Evolutionary conservation across 495 filamentous ascomycete genomes (phyloP).

Genomic region (Trichoderma parareesei): DNA sequence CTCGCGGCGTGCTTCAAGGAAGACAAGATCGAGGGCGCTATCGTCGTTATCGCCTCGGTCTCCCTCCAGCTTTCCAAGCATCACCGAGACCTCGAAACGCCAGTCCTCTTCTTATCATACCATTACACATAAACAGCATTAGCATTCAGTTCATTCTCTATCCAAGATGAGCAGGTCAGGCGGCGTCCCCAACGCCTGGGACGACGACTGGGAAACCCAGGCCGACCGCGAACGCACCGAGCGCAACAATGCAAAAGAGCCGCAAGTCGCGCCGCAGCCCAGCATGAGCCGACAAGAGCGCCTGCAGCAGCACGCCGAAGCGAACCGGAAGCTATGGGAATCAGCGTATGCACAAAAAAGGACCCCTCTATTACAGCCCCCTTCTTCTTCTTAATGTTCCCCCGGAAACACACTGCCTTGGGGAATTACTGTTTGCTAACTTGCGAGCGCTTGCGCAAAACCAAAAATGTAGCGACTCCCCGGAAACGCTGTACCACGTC

Average conservation of each 20-base stretch:
- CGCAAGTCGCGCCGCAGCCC: constrained; percentile 29
- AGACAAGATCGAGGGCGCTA: too few species aligned
- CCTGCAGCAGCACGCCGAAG: constrained; percentile 69
- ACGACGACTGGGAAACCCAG: constrained; percentile 71
- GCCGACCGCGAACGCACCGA: constrained; percentile 53
- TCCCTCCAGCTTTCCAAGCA: too few species aligned
- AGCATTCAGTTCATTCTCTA: too few species aligned
- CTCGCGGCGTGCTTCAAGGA: too few species aligned
- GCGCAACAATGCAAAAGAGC: constrained; percentile 26
- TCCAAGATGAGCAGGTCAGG: constrained; percentile 43
- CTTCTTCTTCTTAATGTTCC: background rate
- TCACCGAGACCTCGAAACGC: too few species aligned
- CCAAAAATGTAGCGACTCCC: constrained; percentile 20
- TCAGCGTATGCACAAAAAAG: constrained; percentile 56
- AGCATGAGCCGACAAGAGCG: constrained; percentile 63
- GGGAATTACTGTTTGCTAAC: too few species aligned
- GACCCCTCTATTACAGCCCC: too few species aligned
- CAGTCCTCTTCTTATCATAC: too few species aligned
- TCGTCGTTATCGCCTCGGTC: too few species aligned
- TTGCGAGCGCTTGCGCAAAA: background rate
- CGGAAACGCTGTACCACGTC: constrained; percentile 64
- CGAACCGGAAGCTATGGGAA: constrained; percentile 79
- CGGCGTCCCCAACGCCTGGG: constrained; percentile 73
- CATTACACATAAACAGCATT: too few species aligned
- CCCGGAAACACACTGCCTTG: background rate